phyloP scores from a whole-genome alignment of 176 grass and related monocot species.

The Oryza rufipogon region DNA sequence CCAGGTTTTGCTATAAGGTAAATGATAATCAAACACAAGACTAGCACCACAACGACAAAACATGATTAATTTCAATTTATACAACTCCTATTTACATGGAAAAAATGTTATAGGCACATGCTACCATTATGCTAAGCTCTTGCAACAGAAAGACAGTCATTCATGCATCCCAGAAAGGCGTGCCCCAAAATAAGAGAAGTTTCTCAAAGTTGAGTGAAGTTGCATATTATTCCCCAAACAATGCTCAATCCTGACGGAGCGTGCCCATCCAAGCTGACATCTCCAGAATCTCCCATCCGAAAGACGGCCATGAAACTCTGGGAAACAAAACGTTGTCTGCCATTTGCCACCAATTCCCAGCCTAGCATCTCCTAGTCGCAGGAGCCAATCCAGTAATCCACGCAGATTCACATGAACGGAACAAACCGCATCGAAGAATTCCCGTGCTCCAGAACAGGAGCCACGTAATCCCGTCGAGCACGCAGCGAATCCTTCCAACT shows the following conservation, averaged over 20 bases:
- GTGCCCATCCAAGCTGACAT: not conserved
- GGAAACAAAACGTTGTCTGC: not conserved
- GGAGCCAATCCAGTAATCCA: not conserved
- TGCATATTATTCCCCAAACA: not conserved
- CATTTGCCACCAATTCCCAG: not conserved
- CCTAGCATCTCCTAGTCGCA: not conserved
- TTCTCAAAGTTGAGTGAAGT: not conserved
- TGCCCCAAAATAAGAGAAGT: not conserved
- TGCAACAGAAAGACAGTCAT: not conserved
- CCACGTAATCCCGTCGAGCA: not conserved
- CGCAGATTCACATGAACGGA: conserved; percentile 20
- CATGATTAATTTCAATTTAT: not conserved
- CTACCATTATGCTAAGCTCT: not conserved
- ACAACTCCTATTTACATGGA: not conserved
- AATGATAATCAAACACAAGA: not conserved
- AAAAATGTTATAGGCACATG: not conserved
- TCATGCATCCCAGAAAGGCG: not conserved
- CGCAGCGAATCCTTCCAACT: not conserved
- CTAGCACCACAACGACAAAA: not conserved
- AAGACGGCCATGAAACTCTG: not conserved
- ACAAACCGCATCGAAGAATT: not conserved
- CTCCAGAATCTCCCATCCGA: not conserved
- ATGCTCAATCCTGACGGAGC: not conserved
- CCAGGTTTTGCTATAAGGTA: not conserved
- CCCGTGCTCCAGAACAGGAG: not conserved